Evolutionary conservation across 768 basidiomycete genomes (phyloP).

Genomic region (Tylopilus intermedius): DNA sequence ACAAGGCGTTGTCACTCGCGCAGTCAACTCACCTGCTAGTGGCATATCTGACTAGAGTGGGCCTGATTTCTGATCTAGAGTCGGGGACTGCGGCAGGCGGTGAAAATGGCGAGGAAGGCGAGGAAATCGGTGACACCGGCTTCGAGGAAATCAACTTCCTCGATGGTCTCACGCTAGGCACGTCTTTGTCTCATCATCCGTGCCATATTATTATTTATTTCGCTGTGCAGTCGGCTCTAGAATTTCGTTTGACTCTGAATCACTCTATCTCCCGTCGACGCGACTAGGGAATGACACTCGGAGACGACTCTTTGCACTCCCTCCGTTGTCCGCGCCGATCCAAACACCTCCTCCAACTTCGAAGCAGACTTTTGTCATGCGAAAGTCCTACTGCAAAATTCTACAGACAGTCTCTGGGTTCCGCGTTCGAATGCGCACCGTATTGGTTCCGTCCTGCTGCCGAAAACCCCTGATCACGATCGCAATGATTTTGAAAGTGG

Average conservation of each 20-base stretch:
- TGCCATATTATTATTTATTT: too few relatives aligned
- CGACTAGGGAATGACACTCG: conserved; percentile 68
- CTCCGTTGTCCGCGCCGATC: conserved; percentile 41
- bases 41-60: too few relatives aligned
- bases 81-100: too few relatives aligned
- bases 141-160: too few relatives aligned
- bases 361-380: conserved; percentile 56
- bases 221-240: too few relatives aligned
- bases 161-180: too few relatives aligned
- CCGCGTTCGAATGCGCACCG: conserved; percentile 37
- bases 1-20: too few relatives aligned
- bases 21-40: too few relatives aligned
- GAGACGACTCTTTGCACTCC: conserved; percentile 59
- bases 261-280: conserved; percentile 58
- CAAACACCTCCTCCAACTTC: conserved; percentile 45
- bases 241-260: conserved; percentile 17
- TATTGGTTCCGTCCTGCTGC: conserved; percentile 82
- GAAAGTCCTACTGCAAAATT: conserved; percentile 82
- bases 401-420: conserved; percentile 75
- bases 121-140: too few relatives aligned
- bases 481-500: conserved; percentile 44
- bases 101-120: too few relatives aligned
- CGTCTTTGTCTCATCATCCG: too few relatives aligned
- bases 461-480: conserved; percentile 31
- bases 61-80: too few relatives aligned